Base-by-base conservation (phyloP, 345 rosid species). In the Eucalyptus sp. region DNA sequence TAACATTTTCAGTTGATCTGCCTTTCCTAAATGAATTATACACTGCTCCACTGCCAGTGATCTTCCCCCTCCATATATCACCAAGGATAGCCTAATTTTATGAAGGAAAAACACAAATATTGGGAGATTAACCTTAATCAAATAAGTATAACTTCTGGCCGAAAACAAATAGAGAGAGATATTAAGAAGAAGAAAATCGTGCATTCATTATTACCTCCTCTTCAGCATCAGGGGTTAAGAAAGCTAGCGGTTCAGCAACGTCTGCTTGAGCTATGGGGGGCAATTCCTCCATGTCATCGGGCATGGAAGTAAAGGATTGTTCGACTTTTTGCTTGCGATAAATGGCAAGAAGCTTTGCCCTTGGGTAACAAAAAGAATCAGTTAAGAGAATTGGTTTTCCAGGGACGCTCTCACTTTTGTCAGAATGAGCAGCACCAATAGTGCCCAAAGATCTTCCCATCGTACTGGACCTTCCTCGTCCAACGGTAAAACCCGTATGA, bases 261-360 rank as follows among this genome's bases (percentile, higher is more conserved):
- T 86, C 91, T 64, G 86, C 88, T 89, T 93, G 94, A 56, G 94
- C 93, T 62, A 94, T 89, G 13, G 95, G 94, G 41, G 91, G 86
- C 86, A 91, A 87, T 85, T 94, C 92, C 85, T 93, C 97, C 96
- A 96, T 96, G 80, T 90, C 94, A 88, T 84, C 93, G 37, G 96
- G 96, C 71, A 93, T 31, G 49, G 88, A 56, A 85, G 89, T 92
- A 87, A 94, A 92, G 58, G 91, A 90, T 17, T 92, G 91, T 87
- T 86, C 89, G 68, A 86, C 87, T 91, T 93, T 95, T 60, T 90
- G 94, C 64, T 81, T 37, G 31, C 97, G 97, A 89, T 95, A 95
- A 46, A 94, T 94, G 92, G 92, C 97, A 87, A 95, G 97, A 90
- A 97, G 94, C 93, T 96, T 97, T 64, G 95, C 97, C 92, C 98